Conservation (phyloP, 1,139 yeast genomes). For the Taiozyma sp. region DNA sequence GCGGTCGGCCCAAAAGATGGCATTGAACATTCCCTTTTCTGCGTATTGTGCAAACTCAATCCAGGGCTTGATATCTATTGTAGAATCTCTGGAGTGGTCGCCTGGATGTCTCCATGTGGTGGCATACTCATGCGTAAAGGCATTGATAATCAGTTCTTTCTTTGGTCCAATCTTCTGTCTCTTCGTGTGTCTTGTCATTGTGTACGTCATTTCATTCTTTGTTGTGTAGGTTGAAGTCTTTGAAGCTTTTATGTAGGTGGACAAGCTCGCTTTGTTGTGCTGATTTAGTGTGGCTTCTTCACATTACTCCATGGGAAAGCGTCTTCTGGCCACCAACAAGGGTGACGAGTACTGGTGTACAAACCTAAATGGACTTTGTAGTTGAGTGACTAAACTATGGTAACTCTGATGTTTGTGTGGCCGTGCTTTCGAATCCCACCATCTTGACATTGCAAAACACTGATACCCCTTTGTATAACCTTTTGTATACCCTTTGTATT, state of each 20-base stretch:
- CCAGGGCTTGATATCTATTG: not conserved
- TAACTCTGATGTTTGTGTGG: too few species aligned
- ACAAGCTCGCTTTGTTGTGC: not conserved
- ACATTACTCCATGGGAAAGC: not conserved
- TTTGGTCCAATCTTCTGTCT: conserved; percentile 1
- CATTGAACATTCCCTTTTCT: conserved; percentile 36
- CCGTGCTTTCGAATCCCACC: too few species aligned
- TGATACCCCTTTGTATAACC: too few species aligned
- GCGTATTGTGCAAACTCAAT: conserved; percentile 9
- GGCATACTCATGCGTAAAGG: conserved; percentile 1
- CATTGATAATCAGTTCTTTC: conserved; percentile 3
- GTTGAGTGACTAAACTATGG: too few species aligned
- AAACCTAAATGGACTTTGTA: too few species aligned
- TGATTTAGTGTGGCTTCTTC: not conserved
- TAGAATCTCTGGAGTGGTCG: not conserved
- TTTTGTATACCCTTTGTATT: too few species aligned
- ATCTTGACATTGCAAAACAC: too few species aligned
- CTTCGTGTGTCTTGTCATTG: conserved; percentile 1
- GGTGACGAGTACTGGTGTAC: too few species aligned
- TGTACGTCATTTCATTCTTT: too few species aligned
- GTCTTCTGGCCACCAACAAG: too few species aligned
- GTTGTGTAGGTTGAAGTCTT: too few species aligned
- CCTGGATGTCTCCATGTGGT: conserved; percentile 4
- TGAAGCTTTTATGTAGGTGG: too few species aligned
- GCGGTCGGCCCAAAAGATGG: conserved; percentile 37